Base-by-base conservation (phyloP, 306 rosid genomes). In the Dryas alaskensis region DNA sequence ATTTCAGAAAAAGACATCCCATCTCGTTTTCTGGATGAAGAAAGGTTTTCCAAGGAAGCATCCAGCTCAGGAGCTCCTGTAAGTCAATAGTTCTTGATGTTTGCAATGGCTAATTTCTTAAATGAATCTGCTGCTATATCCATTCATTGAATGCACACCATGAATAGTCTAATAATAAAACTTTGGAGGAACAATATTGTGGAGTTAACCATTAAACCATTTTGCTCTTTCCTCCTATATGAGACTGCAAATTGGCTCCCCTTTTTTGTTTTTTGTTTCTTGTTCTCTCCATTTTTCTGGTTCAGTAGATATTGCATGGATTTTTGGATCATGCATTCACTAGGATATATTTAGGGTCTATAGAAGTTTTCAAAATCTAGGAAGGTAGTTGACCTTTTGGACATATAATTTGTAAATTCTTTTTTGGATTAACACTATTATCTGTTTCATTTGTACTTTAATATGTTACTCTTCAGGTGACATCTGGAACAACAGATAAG, bases 1-100 rank as follows among this genome's bases (percentile, higher is more conserved):
- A 75, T 77, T 64, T 68, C 91, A 89, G 98, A 91, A 81, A 94
- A 94, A 84, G 98, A 91, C 81, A 79, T 94, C 64, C 98, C 98
- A 50, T 53, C 92, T 69, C 87, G 71, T 67, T 86, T 76, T 83
- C 76, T 89, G 0, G 96, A 87, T 57, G 96, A 89, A 72, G 91
- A 85, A 67, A 88, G 83, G 80, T 78, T 62, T 51, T 40, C 89
- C 57, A 83, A 85, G 84, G 86, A 84, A 80, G 85, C 91, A 70
- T 88, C 97, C 60, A 79, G 95, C 84, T 91, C 97, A 25, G 92
- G 86, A 65, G 74, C 75, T 40, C 83, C 70, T 7, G 98, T 94
- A 81, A 87, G 25, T 73, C 17, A n/a, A 58, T 10, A 25, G 27
- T 12, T 46, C 19, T 66, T 51, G 59, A 25, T 74, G 53, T 52